These are phyloP conservation scores for Fusarium nurragi DNA, from an alignment of 2,329 filamentous ascomycete genomes.

Conservation along the genomic window DNA sequence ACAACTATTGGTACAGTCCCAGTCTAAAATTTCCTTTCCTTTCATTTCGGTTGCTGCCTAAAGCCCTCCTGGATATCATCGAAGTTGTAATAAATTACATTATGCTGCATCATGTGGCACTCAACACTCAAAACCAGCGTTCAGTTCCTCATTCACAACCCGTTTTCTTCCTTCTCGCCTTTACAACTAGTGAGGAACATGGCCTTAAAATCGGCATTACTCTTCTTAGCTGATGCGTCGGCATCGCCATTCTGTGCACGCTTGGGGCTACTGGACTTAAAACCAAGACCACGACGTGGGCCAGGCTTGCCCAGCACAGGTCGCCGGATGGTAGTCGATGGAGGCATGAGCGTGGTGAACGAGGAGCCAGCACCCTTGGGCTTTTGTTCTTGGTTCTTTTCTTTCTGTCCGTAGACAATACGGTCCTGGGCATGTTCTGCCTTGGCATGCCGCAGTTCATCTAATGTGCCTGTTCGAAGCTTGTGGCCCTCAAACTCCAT, in stretches of 20 bases:
- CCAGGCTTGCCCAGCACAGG: constrained; percentile 53
- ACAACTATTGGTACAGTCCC: constrained; percentile 8
- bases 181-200: constrained; percentile 52
- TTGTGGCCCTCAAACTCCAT: constrained; percentile 63
- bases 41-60: background rate
- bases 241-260: constrained; percentile 29
- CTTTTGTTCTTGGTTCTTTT: constrained; percentile 44
- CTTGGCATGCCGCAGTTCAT: constrained; percentile 64
- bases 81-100: constrained; percentile 33
- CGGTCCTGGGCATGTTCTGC: constrained; percentile 50
- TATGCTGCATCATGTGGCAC: constrained; percentile 26
- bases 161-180: constrained; percentile 10
- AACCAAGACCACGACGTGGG: constrained; percentile 57
- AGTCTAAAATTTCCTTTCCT: background rate
- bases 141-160: constrained; percentile 7
- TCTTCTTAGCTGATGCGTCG: constrained; percentile 54
- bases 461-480: constrained; percentile 63
- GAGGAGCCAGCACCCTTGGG: constrained; percentile 13
- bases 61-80: constrained; percentile 30
- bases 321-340: constrained; percentile 55
- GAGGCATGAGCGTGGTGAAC: constrained; percentile 54
- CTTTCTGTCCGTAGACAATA: constrained; percentile 45
- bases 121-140: constrained; percentile 12
- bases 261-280: constrained; percentile 45
- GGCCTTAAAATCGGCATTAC: constrained; percentile 68